phyloP scores from a whole-genome alignment of 192 early-diverging fungal species.

The Phlyctochytrium arcticum region DNA sequence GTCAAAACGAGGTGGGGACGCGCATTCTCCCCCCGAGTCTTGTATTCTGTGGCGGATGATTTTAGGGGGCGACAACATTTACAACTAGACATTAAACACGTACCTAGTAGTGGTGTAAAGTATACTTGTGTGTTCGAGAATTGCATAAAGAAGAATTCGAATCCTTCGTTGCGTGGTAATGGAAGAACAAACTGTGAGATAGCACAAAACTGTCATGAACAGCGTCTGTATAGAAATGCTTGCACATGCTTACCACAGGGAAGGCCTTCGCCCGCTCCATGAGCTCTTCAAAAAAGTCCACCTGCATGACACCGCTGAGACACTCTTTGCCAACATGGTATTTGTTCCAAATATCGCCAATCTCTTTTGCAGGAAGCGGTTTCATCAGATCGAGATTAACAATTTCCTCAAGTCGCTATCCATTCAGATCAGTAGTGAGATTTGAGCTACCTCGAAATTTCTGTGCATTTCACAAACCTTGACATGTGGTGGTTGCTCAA shows the following conservation, averaged over 20 bases:
- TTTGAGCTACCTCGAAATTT: neutral
- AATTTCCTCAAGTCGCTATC: conserved; percentile 33
- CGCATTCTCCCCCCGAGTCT: conserved; percentile 73
- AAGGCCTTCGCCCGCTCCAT: conserved; percentile 45
- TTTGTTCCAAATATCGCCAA: conserved; percentile 68
- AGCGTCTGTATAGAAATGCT: neutral
- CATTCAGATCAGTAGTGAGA: neutral
- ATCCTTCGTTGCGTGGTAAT: conserved; percentile 69
- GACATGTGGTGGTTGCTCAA: conserved; percentile 27
- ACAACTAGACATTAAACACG: too few species aligned
- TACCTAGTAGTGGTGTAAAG: conserved; percentile 64
- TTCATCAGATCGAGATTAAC: conserved; percentile 32
- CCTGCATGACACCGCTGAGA: conserved; percentile 63
- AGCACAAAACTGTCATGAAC: neutral
- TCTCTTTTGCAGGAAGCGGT: conserved; percentile 22
- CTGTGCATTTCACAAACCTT: conserved; percentile 17
- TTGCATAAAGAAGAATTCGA: conserved; percentile 86
- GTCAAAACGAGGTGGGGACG: conserved; percentile 79
- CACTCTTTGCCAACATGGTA: conserved; percentile 61
- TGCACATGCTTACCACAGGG: conserved; percentile 46
- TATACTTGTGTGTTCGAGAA: conserved; percentile 78
- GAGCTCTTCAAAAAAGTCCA: conserved; percentile 55
- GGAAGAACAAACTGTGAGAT: conserved; percentile 77
- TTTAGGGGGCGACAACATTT: too few species aligned
- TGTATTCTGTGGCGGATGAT: conserved; percentile 67